Percentiles rank a stretch among this genome's conserved stretches.
phyloP scores from a whole-genome alignment of 176 grass and related monocot genomes.

The Musa beccarii region DNA sequence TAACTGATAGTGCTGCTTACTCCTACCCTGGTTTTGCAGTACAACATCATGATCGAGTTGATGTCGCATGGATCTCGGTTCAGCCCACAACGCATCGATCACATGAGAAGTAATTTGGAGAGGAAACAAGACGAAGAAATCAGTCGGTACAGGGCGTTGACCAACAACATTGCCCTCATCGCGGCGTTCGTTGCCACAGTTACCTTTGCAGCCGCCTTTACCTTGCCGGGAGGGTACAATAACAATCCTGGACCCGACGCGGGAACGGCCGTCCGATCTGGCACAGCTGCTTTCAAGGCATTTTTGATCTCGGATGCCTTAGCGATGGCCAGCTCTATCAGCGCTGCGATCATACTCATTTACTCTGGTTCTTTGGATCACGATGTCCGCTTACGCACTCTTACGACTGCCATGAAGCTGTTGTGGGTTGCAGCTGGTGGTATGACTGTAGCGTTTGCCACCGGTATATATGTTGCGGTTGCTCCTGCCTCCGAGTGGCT shows the following conservation, averaged over 20 bases:
- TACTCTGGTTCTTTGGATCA: background rate
- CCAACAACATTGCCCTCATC: conserved; percentile 4
- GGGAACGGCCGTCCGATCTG: background rate
- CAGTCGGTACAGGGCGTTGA: background rate
- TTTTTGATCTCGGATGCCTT: conserved; percentile 7
- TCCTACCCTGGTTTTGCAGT: background rate
- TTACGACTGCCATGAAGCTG: background rate
- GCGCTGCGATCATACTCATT: background rate
- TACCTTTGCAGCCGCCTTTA: conserved; percentile 1
- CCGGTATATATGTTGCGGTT: background rate
- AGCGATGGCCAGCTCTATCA: conserved; percentile 11
- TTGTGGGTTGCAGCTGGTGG: background rate
- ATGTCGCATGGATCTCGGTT: background rate
- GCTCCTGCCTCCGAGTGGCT: background rate
- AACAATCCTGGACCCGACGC: background rate
- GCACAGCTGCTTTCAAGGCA: background rate
- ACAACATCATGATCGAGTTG: background rate
- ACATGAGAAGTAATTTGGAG: background rate
- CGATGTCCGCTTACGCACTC: background rate
- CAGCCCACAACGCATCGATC: conserved; percentile 7
- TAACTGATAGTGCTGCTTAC: background rate
- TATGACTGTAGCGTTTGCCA: conserved; percentile 4
- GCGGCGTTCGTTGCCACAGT: background rate
- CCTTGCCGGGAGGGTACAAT: background rate
- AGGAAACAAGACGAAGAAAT: background rate